phyloP scores from a whole-genome alignment of 768 basidiomycete genomes.

The Tephrocybe sp. region DNA sequence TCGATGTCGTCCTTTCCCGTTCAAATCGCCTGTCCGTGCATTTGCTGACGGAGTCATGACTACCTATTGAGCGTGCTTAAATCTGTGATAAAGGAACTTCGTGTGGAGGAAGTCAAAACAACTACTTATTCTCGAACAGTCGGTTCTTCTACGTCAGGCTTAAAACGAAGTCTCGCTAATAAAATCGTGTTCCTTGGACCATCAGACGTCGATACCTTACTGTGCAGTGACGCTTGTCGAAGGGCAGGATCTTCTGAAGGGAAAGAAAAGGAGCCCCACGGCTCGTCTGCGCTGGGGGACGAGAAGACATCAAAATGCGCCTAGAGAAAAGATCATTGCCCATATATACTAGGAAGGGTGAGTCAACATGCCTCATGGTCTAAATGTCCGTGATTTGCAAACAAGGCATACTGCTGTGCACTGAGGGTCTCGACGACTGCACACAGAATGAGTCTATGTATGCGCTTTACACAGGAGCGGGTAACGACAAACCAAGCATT shows the following conservation, averaged over 20 bases:
- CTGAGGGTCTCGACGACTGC: slow-evolving; percentile 15
- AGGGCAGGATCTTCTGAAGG: neutral
- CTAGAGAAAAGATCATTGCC: neutral
- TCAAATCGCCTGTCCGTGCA: no score
- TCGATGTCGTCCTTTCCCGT: no score
- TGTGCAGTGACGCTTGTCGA: neutral
- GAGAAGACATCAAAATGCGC: slow-evolving; percentile 10
- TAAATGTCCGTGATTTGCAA: slow-evolving; percentile 12
- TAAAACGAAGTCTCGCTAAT: slow-evolving; percentile 10
- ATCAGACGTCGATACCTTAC: slow-evolving; percentile 4
- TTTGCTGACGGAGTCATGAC: no score
- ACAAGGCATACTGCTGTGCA: slow-evolving; percentile 7
- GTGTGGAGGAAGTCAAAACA: no score
- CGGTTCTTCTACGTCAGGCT: slow-evolving; percentile 12
- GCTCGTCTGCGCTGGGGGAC: neutral
- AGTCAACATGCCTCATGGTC: neutral
- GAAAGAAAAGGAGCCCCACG: slow-evolving; percentile 9
- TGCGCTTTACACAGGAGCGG: no score
- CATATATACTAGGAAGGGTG: neutral
- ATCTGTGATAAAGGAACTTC: no score
- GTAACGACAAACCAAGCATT: slow-evolving; percentile 4
- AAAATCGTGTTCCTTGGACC: slow-evolving; percentile 9
- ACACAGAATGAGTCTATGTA: neutral
- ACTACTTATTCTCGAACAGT: slow-evolving; percentile 1
- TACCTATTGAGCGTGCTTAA: no score